Evolutionary conservation across 148 eudicot species (phyloP).

Genomic region (Tetragonia tetragonoides): DNA sequence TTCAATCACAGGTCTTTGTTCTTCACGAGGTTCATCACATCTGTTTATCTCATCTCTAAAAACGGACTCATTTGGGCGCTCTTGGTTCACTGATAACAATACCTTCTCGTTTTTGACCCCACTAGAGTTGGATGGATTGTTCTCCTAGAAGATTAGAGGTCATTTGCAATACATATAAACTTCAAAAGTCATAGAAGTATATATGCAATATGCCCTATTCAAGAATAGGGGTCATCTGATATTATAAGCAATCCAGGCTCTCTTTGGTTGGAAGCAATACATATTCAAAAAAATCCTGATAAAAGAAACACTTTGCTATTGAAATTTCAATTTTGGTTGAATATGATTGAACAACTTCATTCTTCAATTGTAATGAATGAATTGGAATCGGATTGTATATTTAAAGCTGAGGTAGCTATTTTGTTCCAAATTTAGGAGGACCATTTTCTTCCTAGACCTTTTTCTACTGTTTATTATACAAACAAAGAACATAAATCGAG

Average conservation of each 20-base stretch:
- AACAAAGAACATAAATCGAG: too few species aligned
- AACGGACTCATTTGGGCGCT: slow-evolving; percentile 7
- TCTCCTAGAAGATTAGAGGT: background rate
- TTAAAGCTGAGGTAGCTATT: too few species aligned
- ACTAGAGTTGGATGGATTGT: background rate
- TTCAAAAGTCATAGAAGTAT: background rate
- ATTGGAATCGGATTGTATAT: too few species aligned
- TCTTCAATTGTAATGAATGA: background rate
- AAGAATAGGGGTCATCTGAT: background rate
- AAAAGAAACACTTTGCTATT: too few species aligned
- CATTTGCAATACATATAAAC: too few species aligned
- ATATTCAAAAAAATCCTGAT: background rate
- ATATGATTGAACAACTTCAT: background rate
- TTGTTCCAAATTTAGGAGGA: too few species aligned
- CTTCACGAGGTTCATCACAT: slow-evolving; percentile 10
- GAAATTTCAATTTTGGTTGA: too few species aligned
- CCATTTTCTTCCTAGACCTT: background rate
- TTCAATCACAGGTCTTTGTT: slow-evolving; percentile 39
- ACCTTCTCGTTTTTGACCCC: slow-evolving; percentile 29
- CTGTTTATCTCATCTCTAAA: slow-evolving; percentile 13
- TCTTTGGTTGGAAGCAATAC: background rate
- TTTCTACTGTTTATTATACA: background rate
- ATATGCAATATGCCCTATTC: background rate
- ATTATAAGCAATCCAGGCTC: background rate
- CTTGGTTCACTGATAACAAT: slow-evolving; percentile 19